Evolutionary conservation across 495 filamentous ascomycete genomes (phyloP).

Genomic region (Staphylotrichum tortipilum): DNA sequence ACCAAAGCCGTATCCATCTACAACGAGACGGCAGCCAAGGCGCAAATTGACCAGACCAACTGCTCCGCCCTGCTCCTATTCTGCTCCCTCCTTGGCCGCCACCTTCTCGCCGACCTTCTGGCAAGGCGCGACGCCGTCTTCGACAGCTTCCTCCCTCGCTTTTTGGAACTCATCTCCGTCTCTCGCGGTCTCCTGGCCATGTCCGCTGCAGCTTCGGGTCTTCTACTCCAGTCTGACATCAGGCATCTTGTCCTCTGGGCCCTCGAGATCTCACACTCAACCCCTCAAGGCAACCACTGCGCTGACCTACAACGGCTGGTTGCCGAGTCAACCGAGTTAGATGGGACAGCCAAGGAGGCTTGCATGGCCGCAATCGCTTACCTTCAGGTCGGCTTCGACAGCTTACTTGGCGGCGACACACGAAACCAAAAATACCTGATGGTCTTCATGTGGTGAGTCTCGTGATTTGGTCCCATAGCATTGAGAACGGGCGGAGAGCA

Average conservation of each 20-base stretch:
- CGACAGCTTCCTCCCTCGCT: conserved; percentile 25
- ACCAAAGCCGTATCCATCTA: conserved; percentile 31
- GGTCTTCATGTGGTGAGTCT: conserved; percentile 23
- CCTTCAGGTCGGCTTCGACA: conserved; percentile 30
- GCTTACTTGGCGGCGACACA: conserved; percentile 8
- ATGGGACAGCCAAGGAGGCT: conserved; percentile 19
- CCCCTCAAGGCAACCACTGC: conserved; percentile 15
- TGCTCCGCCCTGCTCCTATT: conserved; percentile 29
- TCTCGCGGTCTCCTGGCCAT: conserved; percentile 27
- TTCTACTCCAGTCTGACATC: conserved; percentile 26
- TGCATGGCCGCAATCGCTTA: conserved; percentile 19
- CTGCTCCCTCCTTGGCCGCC: conserved; percentile 27
- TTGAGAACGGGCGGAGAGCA: too few species aligned
- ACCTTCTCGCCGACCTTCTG: conserved; percentile 29
- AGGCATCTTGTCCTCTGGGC: conserved; percentile 19
- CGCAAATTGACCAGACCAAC: conserved; percentile 24
- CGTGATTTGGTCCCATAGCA: background rate
- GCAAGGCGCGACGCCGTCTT: conserved; percentile 19
- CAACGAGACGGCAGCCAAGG: conserved; percentile 21
- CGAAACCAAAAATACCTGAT: conserved; percentile 23
- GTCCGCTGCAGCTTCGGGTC: conserved; percentile 24
- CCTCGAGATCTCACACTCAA: conserved; percentile 5
- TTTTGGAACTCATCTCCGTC: conserved; percentile 22
- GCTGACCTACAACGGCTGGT: conserved; percentile 13
- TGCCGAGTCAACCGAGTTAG: conserved; percentile 10